phyloP scores from a whole-genome alignment of 768 basidiomycete species.

The Kwoniella dendrophila region DNA sequence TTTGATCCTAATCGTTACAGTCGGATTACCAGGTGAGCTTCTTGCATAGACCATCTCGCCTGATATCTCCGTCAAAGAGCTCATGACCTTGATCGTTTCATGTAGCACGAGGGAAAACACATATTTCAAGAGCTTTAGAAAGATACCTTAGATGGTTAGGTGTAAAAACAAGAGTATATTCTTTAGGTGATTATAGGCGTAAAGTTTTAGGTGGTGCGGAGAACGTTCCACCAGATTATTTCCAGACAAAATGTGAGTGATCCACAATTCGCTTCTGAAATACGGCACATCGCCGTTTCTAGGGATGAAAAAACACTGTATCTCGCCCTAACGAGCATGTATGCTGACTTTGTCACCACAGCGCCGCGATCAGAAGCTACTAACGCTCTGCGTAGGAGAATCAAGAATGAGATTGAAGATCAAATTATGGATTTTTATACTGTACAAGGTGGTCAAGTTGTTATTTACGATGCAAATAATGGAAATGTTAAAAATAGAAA shows the following conservation, averaged over 20 bases:
- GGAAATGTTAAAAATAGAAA: slow-evolving; percentile 71
- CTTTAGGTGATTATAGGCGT: slow-evolving; percentile 90
- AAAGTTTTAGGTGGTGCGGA: slow-evolving; percentile 85
- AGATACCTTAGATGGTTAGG: slow-evolving; percentile 99
- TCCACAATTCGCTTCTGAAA: neutral
- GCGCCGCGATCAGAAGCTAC: slow-evolving; percentile 71
- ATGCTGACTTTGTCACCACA: slow-evolving; percentile 59
- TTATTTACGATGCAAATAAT: slow-evolving; percentile 98
- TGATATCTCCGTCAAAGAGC: neutral
- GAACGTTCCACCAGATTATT: slow-evolving; percentile 89
- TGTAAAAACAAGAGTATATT: slow-evolving; percentile 91
- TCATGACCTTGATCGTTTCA: neutral
- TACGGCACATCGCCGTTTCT: too few relatives aligned
- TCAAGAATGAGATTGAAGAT: slow-evolving; percentile 82
- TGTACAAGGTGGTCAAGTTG: slow-evolving; percentile 80
- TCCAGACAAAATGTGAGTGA: slow-evolving; percentile 67
- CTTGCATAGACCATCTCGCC: neutral
- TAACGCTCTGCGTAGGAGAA: slow-evolving; percentile 69
- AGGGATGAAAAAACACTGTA: too few relatives aligned
- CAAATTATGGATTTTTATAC: slow-evolving; percentile 85
- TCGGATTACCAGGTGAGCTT: slow-evolving; percentile 71
- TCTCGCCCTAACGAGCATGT: too few relatives aligned
- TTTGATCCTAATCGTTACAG: slow-evolving; percentile 88
- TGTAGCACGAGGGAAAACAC: slow-evolving; percentile 86
- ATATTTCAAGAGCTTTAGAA: slow-evolving; percentile 91